A percentile compares a stretch with the other conserved stretches of the same genome.
phyloP scores from a whole-genome alignment of 73 alveolate species.

The Tetrahymena elliotti region DNA sequence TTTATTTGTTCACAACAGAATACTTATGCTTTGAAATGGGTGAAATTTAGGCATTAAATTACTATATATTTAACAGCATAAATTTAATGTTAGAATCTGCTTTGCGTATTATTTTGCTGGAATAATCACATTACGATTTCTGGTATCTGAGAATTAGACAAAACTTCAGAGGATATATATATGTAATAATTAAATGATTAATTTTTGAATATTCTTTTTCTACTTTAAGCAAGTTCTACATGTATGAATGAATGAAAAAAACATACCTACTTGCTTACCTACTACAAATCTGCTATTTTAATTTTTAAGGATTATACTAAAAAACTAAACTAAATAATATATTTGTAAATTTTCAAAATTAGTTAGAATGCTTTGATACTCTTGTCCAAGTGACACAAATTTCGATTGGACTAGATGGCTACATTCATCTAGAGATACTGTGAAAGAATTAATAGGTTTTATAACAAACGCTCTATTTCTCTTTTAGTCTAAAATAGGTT shows the following conservation, averaged over 20 bases:
- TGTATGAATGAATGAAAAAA: too few relatives aligned
- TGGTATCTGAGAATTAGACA: not conserved
- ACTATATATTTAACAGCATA: not conserved
- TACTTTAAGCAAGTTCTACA: not conserved
- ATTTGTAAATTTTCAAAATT: too few relatives aligned
- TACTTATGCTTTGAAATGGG: not conserved
- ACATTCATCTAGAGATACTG: not conserved
- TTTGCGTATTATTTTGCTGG: not conserved
- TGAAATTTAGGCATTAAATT: too few relatives aligned
- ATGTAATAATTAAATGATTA: not conserved
- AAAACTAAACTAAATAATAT: not conserved
- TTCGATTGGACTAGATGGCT: not conserved
- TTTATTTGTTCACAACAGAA: not conserved
- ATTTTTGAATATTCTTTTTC: not conserved
- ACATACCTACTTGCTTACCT: too few relatives aligned
- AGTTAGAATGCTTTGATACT: not conserved
- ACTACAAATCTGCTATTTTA: too few relatives aligned
- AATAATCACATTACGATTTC: not conserved
- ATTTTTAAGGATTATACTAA: not conserved
- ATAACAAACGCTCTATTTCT: not conserved
- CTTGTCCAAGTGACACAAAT: not conserved
- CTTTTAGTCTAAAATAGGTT: not conserved
- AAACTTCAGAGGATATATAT: not conserved
- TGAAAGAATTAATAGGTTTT: not conserved
- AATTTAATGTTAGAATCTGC: not conserved